Evolutionary conservation across 495 filamentous ascomycete genomes (phyloP), one percentile per base, ranked within the genome.

Genomic region (Sporormia fimetaria): DNA sequence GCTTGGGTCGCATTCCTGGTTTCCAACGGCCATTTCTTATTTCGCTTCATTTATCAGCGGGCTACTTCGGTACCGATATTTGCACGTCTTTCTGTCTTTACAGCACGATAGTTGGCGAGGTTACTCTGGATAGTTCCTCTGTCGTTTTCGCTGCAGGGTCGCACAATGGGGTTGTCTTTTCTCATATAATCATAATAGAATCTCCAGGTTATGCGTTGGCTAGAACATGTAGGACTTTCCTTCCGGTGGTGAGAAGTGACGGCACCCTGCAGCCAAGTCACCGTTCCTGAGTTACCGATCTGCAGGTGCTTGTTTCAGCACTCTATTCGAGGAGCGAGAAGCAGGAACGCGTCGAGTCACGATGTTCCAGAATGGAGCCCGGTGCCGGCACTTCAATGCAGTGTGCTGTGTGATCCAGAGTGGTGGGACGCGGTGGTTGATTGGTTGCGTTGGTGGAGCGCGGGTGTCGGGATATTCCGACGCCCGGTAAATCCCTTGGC

Each of bases 291-390:
- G 18, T 12, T 6, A 10, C 15, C 18, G 10, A 24, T 12, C 22
- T 37, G 37, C 30, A 37, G 37, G 37, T 42, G 32, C 1, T 37
- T 33, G 43, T 10, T 27, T 22, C 6, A 16, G 26, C 38, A 42
- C 24, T 49, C 10, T 49, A 42, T 49, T 37, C 45, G 36, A 25
- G 38, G 42, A 42, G 45, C 45, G 37, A 25, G 38, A 49, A 42
- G 45, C 45, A 41, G 44, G 44, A 47, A 49, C 45, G 22, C 39
- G 21, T 28, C 32, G 4, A n/a, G n/a, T 11, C 37, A 49, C 33
- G 45, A 42, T 42, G 18, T 37, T 37, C 38, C 29, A 42, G 37
- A 49, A 25, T 11, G 30, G 16, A 33, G 17, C 9, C 8, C 3
- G 10, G 3, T 22, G 10, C 24, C 6, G 37, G 8, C 12, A 28